phyloP scores from a whole-genome alignment of 2,329 filamentous ascomycete species.

The Exserohilum turcica region DNA sequence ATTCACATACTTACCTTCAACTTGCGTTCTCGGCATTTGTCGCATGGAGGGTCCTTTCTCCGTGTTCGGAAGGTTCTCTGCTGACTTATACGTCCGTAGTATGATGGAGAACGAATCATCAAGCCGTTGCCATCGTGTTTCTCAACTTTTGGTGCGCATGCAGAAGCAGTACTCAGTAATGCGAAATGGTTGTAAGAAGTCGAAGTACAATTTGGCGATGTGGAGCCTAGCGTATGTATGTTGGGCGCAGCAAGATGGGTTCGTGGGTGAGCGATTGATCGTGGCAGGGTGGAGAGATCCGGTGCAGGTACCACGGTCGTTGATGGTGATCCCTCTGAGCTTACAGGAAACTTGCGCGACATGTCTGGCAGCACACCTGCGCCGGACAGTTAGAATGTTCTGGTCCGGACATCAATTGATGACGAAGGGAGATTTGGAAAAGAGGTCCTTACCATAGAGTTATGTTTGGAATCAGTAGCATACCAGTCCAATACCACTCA shows the following conservation, averaged over 20 bases:
- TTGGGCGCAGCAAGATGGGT: conserved; percentile 39
- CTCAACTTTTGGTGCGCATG: conserved; percentile 37
- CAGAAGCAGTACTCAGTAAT: conserved; percentile 45
- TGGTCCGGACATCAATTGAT: conserved; percentile 10
- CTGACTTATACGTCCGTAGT: no score
- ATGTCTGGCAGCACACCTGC: conserved; percentile 13
- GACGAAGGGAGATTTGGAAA: conserved; percentile 26
- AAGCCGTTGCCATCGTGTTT: conserved; percentile 41
- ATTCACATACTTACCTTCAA: conserved; percentile 58
- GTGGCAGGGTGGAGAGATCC: conserved; percentile 40
- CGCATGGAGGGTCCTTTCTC: conserved; percentile 95
- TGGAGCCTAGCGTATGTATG: conserved; percentile 32
- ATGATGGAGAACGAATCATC: no score
- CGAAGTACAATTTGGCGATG: conserved; percentile 40
- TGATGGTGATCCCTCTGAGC: conserved; percentile 41
- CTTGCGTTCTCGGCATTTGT: conserved; percentile 87
- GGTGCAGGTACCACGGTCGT: conserved; percentile 41
- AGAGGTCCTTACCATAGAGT: no score
- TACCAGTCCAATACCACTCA: conserved; percentile 39
- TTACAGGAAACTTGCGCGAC: conserved; percentile 41
- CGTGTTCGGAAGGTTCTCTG: conserved; percentile 90
- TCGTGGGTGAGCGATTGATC: conserved; percentile 29
- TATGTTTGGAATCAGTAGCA: conserved; percentile 42
- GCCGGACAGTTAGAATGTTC: conserved; percentile 9
- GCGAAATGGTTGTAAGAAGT: conserved; percentile 43